Base-by-base conservation (phyloP, 139 green algal genomes). In the Tetratostichococcus sp. region DNA sequence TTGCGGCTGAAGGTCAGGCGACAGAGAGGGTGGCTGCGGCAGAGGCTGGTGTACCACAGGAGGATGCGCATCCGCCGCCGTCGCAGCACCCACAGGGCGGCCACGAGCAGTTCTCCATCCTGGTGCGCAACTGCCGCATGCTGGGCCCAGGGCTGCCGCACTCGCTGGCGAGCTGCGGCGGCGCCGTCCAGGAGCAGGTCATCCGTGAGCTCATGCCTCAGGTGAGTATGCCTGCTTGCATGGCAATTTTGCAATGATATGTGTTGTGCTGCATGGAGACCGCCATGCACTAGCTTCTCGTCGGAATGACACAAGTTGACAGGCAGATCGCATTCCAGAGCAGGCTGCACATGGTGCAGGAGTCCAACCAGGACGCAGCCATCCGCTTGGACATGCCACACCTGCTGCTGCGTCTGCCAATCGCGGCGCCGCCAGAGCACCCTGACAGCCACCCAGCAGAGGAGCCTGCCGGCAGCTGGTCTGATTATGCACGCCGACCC, bases 331-430 rank as follows among this genome's bases (percentile, higher is more conserved):
- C n/a, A n/a, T n/a, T n/a, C n/a, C n/a, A n/a, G n/a, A n/a, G n/a
- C n/a, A n/a, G n/a, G n/a, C n/a, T 26, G 14, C 4, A 17, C 50
- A n/a, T 62, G 17, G 11, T 26, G 19, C 19, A 23, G 50, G 14
- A 62, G 50, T 23, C 11, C 50, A 62, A 62, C 26, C 17, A 25
- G 50, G 50, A 62, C 19, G 50, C 50, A 26, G 50, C 50, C 19
- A 23, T 86, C 28, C 28, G 42, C 0, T 58, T 87, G 31, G 76
- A 86, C 42, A 58, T 86, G 33, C 80, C 74, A 2, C 66, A 79
- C 32, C 70, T 86, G n/a, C 67, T 70, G 32, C 81, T 87, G 43
- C 73, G 76, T 57, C 75, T 87, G 43, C 83, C 83, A 0, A 25
- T 77, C 3, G 21, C 50, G 28, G 30, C 65, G 23, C 71, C 68